Percentiles rank a stretch among this genome's conserved stretches.
phyloP scores from a whole-genome alignment of 352 stramenopile genomes.

The Phytophthora sansomeana region DNA sequence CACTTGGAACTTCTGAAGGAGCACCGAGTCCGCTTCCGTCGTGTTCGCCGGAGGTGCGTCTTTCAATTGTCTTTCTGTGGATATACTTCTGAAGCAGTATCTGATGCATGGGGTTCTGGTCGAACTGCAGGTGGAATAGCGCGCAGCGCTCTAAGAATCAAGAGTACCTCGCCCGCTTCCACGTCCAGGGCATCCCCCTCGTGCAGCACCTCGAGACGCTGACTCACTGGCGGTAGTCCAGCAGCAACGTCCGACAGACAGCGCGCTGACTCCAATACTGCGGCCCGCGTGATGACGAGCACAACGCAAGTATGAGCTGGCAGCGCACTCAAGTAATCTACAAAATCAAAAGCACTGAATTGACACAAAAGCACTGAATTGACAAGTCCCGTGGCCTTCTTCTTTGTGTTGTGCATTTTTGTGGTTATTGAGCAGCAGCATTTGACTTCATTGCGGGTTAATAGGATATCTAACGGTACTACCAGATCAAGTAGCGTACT shows the following conservation, averaged over 20 bases:
- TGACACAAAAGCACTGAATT: conserved; percentile 1
- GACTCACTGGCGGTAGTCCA: conserved; percentile 43
- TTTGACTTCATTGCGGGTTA: no score
- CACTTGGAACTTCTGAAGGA: conserved; percentile 73
- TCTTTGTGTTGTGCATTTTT: background rate
- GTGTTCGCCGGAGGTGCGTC: conserved; percentile 57
- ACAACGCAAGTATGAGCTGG: conserved; percentile 1
- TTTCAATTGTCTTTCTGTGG: background rate
- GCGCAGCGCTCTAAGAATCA: conserved; percentile 60
- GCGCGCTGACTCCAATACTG: background rate
- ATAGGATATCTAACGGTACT: no score
- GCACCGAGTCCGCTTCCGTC: conserved; percentile 67
- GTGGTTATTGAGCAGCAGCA: no score
- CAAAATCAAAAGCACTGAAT: conserved; percentile 3
- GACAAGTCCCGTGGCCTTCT: background rate
- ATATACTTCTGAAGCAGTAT: conserved; percentile 4
- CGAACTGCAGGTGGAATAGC: conserved; percentile 52
- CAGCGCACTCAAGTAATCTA: conserved; percentile 8
- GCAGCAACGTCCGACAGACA: background rate
- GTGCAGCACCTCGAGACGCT: conserved; percentile 66
- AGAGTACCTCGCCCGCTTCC: conserved; percentile 62
- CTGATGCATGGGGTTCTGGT: conserved; percentile 1
- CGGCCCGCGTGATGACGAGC: background rate
- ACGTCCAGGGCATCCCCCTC: conserved; percentile 72
- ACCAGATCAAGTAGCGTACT: no score